Base-by-base conservation (phyloP, 2,329 filamentous ascomycete genomes). In the Pyrenochaeta sp. region DNA sequence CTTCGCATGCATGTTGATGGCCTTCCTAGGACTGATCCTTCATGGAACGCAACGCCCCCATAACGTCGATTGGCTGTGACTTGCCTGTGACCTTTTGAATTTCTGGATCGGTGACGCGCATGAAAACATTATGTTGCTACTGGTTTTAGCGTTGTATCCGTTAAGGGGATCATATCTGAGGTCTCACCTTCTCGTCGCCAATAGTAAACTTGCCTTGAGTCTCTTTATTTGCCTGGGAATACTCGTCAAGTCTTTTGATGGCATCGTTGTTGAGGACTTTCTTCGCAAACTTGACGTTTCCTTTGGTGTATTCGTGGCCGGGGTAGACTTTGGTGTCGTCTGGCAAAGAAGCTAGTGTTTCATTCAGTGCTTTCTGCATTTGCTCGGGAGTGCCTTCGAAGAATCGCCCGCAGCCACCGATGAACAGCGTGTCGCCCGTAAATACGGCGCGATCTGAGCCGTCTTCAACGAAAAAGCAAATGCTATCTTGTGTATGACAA, bases 191-290 rank as follows among this genome's bases (percentile, higher is more conserved):
- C 79, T 99, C 95, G 71, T 99, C 92, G 0, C 90, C 93, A 76
- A 99, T 98, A 0, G 94, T 99, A 67, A 97, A 98, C 71, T 92
- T 91, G 41, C 95, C 95, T 75, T 97, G 93, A 1, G 95, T 98
- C 79, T 97, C 85, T 77, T 88, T 82, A 76, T 97, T 94, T 55
- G 84, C 82, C 49, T 90, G 86, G 1, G 91, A 90, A 74, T 92
- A 97, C 0, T 83, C 82, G 62, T 90, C 82, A 29, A 99, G 82
- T 66, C 88, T 90, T 81, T 90, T 87, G 58, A 97, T 68, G 0
- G 73, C 86, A 43, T 90, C 87, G 36, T 85, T 90, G 68, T 91
- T 87, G 50, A 89, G 80, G 14, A 98, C 89, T 2, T 88, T 89
- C 54, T 90, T 79, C 42, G 87, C 88, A 72, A 99, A 99, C 74